These are phyloP conservation scores for Gastrolobium bilobum DNA, from an alignment of 306 rosid genomes.

Conservation along the genomic window DNA sequence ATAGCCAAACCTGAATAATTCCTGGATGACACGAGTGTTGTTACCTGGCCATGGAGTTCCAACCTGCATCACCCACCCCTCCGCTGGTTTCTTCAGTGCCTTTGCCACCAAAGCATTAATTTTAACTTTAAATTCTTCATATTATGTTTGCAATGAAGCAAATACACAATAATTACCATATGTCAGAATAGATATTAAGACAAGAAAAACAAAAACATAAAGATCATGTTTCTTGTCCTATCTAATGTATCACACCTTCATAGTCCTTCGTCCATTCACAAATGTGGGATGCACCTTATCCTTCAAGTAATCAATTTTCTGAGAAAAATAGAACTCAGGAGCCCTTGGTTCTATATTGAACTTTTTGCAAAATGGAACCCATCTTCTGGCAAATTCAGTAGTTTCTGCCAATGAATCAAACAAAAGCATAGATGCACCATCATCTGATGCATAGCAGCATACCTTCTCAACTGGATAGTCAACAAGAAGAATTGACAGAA, in stretches of 20 bases:
- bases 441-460: constrained; percentile 70
- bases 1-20: constrained; percentile 70
- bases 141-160: background rate
- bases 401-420: too few species aligned
- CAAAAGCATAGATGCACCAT: too few species aligned
- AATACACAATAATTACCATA: background rate
- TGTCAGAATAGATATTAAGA: background rate
- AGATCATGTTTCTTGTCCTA: background rate
- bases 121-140: too few species aligned
- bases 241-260: constrained; percentile 49
- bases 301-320: too few species aligned
- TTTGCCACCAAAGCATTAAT: constrained; percentile 51
- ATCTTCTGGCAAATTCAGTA: too few species aligned
- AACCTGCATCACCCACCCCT: constrained; percentile 73
- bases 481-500: constrained; percentile 71
- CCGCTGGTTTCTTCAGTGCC: constrained; percentile 71
- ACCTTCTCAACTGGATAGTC: constrained; percentile 85
- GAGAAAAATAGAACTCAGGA: too few species aligned
- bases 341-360: too few species aligned
- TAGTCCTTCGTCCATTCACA: constrained; percentile 77
- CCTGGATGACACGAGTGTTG: constrained; percentile 76
- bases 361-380: too few species aligned
- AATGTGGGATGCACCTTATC: constrained; percentile 67
- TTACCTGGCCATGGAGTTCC: constrained; percentile 86
- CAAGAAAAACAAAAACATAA: background rate